Evolutionary conservation across 2,329 filamentous ascomycete species (phyloP).

Genomic region (Parascedosporium putredinis): DNA sequence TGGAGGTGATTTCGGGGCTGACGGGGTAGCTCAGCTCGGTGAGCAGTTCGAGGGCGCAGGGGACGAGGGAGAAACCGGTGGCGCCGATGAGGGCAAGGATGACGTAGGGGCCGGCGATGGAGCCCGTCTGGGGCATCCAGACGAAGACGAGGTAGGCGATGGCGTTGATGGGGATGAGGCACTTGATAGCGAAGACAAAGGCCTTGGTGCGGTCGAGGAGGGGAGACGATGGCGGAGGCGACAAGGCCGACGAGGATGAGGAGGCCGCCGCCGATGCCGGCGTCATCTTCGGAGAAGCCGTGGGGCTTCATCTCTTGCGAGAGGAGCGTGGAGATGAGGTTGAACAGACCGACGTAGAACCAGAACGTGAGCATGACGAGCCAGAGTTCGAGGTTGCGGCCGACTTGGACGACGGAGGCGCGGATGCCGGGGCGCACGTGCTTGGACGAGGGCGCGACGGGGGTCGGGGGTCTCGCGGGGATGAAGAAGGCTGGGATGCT

Average conservation of each 20-base stretch:
- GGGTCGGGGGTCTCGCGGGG: slow-evolving; percentile 65
- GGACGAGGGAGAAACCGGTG: slow-evolving; percentile 67
- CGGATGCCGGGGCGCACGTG: slow-evolving; percentile 43
- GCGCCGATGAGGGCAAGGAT: slow-evolving; percentile 71
- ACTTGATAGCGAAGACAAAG: slow-evolving; percentile 63
- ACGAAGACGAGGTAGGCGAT: slow-evolving; percentile 66
- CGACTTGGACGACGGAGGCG: slow-evolving; percentile 42
- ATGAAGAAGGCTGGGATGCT: slow-evolving; percentile 73
- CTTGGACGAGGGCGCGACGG: slow-evolving; percentile 57
- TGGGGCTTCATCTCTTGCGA: slow-evolving; percentile 87
- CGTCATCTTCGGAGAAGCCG: slow-evolving; percentile 70
- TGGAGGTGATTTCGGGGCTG: slow-evolving; percentile 73
- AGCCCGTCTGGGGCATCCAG: slow-evolving; percentile 56
- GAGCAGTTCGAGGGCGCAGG: slow-evolving; percentile 76
- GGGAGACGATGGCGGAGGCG: slow-evolving; percentile 62
- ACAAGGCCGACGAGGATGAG: slow-evolving; percentile 84
- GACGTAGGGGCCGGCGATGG: slow-evolving; percentile 59
- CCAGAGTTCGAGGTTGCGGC: slow-evolving; percentile 61
- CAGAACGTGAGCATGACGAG: slow-evolving; percentile 72
- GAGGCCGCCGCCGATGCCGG: slow-evolving; percentile 80
- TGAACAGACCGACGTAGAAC: slow-evolving; percentile 87
- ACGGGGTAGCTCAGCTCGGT: slow-evolving; percentile 82
- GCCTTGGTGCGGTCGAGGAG: slow-evolving; percentile 80
- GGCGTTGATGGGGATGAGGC: slow-evolving; percentile 64
- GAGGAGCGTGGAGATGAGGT: slow-evolving; percentile 75